Base-by-base conservation (phyloP, 1,139 yeast species). In the Protomyces pachydermus region DNA sequence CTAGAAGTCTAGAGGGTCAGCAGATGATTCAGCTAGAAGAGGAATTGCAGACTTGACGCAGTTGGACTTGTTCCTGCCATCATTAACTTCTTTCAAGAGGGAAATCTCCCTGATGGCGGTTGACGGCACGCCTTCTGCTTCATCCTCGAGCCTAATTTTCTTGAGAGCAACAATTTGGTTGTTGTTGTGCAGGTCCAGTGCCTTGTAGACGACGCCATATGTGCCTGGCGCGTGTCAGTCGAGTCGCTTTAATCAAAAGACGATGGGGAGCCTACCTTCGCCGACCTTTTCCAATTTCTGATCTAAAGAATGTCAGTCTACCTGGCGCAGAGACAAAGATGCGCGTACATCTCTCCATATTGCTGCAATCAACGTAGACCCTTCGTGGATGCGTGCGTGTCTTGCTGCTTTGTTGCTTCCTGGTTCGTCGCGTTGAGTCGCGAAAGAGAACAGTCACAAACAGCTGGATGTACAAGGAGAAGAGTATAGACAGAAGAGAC, bases 41-140 rank as follows among this genome's bases (percentile, higher is more conserved):
- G 16, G 38, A n/a, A n/a, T 2, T 20, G 34, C 66, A 25, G 45
- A 65, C 66, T 61, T 61, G 48, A 65, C 66, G 46, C 65, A 60
- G 45, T 65, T 65, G 60, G 96, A 80, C 48, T 93, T 97, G 69
- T 93, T 91, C 76, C 91, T 91, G 71, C 88, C 95, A 75, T 93
- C 96, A 68, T 89, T 83, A 81, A 93, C 83, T 76, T 95, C 98
- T 76, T 93, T 93, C 71, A 93, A 80, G 57, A 95, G 81, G 0
- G 98, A 91, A 70, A 93, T 93, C 75, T 93, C 99, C 70, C 99
- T 82, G 68, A 93, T 93, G 1, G 99, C 98, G 0, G 99, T 95
- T 20, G 97, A 89, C 4, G 98, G 98, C 42, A 93, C 98, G 52
- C 99, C 99, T 76, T 93, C 98, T 76, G 91, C 98, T 76, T 95